A percentile compares a stretch with the other conserved stretches of the same genome.
Evolutionary conservation across 768 basidiomycete genomes (phyloP).

Genomic region (Lactarius tabidus): DNA sequence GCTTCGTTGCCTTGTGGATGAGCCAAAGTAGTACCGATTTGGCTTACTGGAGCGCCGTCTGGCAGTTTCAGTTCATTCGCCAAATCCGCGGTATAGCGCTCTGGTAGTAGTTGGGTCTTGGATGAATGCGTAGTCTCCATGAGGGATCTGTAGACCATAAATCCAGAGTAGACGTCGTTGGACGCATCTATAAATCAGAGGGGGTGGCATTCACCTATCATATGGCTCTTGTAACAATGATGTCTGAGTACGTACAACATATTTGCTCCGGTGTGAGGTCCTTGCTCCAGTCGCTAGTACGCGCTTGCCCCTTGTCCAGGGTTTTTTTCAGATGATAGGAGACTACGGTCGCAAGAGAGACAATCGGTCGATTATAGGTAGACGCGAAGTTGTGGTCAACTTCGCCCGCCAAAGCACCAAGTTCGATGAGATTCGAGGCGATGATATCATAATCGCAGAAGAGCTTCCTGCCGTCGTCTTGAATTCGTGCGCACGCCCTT

Average conservation of each 20-base stretch:
- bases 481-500: background rate
- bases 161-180: constrained; percentile 47
- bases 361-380: constrained; percentile 37
- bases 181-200: constrained; percentile 42
- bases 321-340: constrained; percentile 38
- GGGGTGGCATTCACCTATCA: background rate
- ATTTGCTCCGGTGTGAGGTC: constrained; percentile 37
- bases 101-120: constrained; percentile 25
- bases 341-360: constrained; percentile 43
- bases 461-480: constrained; percentile 49
- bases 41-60: background rate
- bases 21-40: no score
- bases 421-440: constrained; percentile 43
- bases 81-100: constrained; percentile 32
- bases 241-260: constrained; percentile 32
- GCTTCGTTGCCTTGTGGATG: background rate
- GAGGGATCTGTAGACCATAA: constrained; percentile 42
- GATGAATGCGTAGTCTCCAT: constrained; percentile 32
- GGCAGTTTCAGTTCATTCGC: constrained; percentile 10
- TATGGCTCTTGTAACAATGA: background rate
- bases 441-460: constrained; percentile 44
- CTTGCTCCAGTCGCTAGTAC: constrained; percentile 46
- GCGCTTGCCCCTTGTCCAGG: constrained; percentile 44
- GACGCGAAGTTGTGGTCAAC: constrained; percentile 38
- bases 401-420: constrained; percentile 40